Evolutionary conservation across 1,139 yeast species (phyloP), one percentile per base, ranked within the genome.

Genomic region (Keqinozyma sinolaborantium): DNA sequence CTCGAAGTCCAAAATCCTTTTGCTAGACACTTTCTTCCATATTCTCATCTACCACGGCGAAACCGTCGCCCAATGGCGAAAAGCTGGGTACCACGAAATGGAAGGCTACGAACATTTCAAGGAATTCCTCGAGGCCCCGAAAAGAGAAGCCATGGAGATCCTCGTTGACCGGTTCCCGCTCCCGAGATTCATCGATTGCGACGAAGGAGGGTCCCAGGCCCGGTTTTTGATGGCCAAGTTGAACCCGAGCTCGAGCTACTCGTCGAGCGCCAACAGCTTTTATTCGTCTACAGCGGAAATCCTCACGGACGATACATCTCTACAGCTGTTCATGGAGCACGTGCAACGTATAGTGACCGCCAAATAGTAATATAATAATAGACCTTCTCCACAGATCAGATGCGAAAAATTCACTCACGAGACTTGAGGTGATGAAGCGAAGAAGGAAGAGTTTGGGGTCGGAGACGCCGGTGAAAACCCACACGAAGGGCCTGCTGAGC

Each of bases 161-260:
- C 60, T 83, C 26, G 63, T 75, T 39, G 90, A 82, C 46, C 57
- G 92, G 39, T 80, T 79, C 62, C 88, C 88, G 12, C 62, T 81
- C 39, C 88, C 88, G 2, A 62, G 88, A 41, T 81, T 79, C 45
- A 78, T 81, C 35, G 86, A 80, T 48, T 77, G 85, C 30, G 85
- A 81, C 42, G 86, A 81, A 47, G 83, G 86, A 29, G 88, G 87
- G 2, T 78, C 85, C 0, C 92, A 83, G 47, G 87, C 92, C 0
- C 67, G 94, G 50, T 83, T 83, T 51, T 62, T 83, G 39, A 75
- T 79, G 71, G 82, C 88, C 3, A 79, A 81, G 51, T 62, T 83
- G 47, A 83, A 83, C 51, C 94, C 94, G 12, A 74, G 86, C 15
- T 77, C 80, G 9, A 74, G 76, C 29, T 79, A 79, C 45, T 69